Percentiles rank a stretch among this genome's conserved stretches.
Conservation (phyloP, 257 asterid genomes). For the Misopates orontium region DNA sequence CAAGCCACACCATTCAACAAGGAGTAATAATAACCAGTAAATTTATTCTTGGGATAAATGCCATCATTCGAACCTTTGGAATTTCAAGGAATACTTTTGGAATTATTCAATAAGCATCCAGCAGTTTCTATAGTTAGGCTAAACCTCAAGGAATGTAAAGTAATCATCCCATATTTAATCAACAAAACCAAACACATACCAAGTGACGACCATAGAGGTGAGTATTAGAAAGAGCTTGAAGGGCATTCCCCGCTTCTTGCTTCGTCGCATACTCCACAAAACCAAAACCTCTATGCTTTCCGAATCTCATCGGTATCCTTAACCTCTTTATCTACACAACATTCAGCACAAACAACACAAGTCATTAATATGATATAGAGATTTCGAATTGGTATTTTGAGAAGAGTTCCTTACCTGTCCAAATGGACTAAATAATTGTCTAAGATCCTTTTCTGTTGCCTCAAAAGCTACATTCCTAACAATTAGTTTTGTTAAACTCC, state of each 20-base stretch:
- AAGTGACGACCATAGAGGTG: slow-evolving; percentile 96
- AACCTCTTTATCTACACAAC: slow-evolving; percentile 81
- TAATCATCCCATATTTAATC: no score
- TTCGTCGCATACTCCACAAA: slow-evolving; percentile 83
- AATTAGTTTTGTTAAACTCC: slow-evolving; percentile 85
- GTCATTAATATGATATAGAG: not conserved
- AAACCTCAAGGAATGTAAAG: no score
- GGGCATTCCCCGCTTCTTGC: slow-evolving; percentile 90
- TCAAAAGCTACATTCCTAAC: slow-evolving; percentile 92
- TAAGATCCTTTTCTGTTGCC: slow-evolving; percentile 93
- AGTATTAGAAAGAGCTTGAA: slow-evolving; percentile 73
- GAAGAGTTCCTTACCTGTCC: slow-evolving; percentile 69
- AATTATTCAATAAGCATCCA: no score
- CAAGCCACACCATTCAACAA: slow-evolving; percentile 17
- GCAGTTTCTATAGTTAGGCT: no score
- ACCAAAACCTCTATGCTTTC: slow-evolving; percentile 91
- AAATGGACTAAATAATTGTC: slow-evolving; percentile 75
- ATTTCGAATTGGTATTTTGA: no score
- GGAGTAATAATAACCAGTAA: not conserved
- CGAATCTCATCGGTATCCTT: slow-evolving; percentile 77
- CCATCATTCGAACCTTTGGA: no score
- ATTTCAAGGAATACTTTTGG: no score
- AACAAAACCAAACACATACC: slow-evolving; percentile 41
- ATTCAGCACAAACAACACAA: not conserved
- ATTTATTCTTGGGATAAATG: no score